Evolutionary conservation across 1,284 basidiomycete species (phyloP).

Genomic region (Irpex rosettiformis): DNA sequence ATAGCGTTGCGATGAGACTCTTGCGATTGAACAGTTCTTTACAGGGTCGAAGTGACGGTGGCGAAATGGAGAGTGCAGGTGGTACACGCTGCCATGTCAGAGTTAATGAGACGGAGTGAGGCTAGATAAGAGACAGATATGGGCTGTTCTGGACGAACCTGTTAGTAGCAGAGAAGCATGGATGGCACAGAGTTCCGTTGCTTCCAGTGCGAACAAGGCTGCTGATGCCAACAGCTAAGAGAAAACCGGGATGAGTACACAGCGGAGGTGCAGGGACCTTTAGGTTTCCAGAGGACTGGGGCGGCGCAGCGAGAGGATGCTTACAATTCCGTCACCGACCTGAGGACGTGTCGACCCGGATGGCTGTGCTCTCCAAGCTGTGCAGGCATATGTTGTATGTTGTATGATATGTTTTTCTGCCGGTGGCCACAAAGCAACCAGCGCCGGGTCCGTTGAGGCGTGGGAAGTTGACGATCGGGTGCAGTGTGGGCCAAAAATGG

Average conservation of each 20-base stretch:
- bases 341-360: background rate
- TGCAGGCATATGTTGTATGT: background rate
- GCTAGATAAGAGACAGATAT: background rate
- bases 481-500: background rate
- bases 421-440: conserved; percentile 2
- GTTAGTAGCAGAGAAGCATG: background rate
- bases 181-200: no score
- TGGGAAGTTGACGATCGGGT: background rate
- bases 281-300: no score
- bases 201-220: no score
- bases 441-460: background rate
- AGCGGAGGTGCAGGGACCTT: background rate
- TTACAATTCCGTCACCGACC: no score
- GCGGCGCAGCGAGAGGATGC: no score
- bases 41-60: no score
- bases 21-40: no score
- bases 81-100: background rate
- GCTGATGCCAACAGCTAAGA: no score
- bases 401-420: background rate
- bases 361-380: background rate
- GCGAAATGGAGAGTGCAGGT: no score
- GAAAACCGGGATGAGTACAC: background rate
- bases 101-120: background rate
- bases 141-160: background rate
- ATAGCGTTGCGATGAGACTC: no score